phyloP scores from a whole-genome alignment of 2,329 filamentous ascomycete genomes.

The Trichophyton rubrum region DNA sequence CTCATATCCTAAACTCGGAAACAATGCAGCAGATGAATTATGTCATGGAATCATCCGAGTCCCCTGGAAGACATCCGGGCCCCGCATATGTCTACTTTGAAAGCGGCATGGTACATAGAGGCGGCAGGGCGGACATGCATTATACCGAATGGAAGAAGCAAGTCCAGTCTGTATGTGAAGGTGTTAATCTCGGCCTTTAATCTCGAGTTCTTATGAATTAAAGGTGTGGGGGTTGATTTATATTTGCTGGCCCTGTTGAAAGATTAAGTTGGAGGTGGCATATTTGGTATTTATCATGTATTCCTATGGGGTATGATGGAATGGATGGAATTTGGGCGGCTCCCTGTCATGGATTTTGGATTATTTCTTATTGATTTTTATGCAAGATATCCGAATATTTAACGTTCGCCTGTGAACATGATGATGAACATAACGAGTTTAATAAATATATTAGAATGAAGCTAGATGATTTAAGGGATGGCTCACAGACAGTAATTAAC shows the following conservation, averaged over 20 bases:
- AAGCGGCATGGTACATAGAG: slow-evolving; percentile 23
- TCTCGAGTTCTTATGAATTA: neutral
- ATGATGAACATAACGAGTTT: neutral
- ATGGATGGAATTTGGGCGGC: neutral
- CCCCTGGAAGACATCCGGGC: slow-evolving; percentile 5
- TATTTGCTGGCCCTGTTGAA: neutral
- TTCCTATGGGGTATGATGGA: neutral
- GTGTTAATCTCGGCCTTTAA: slow-evolving; percentile 17
- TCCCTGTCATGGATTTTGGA: neutral
- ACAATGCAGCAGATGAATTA: slow-evolving; percentile 6
- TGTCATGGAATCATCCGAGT: slow-evolving; percentile 6
- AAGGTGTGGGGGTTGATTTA: neutral
- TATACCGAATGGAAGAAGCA: slow-evolving; percentile 29
- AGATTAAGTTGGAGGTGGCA: neutral
- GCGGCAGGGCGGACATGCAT: slow-evolving; percentile 21
- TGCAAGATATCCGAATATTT: neutral
- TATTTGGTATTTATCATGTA: neutral
- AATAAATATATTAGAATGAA: too few relatives aligned
- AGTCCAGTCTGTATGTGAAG: slow-evolving; percentile 26
- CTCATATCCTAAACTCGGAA: slow-evolving; percentile 8
- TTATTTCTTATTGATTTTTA: neutral
- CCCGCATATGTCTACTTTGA: slow-evolving; percentile 32
- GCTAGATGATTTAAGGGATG: too few relatives aligned
- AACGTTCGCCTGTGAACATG: neutral
- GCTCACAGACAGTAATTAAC: neutral